phyloP scores from a whole-genome alignment of 2,329 filamentous ascomycete species.

The Alternaria angustiovoidea region DNA sequence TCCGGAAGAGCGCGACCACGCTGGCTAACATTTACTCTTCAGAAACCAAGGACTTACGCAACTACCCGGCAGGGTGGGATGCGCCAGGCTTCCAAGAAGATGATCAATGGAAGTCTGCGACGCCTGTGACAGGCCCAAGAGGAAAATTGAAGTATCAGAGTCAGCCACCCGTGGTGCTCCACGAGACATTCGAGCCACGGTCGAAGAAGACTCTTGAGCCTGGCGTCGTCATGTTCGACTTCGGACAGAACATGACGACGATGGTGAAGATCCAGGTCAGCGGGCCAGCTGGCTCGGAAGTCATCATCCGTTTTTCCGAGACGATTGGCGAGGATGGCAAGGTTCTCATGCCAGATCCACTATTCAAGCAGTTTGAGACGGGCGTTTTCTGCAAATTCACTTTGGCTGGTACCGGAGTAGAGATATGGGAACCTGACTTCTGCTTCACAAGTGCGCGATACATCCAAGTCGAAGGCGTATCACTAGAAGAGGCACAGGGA shows the following conservation, averaged over 20 bases:
- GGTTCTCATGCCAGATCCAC: conserved; percentile 54
- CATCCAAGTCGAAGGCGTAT: background rate
- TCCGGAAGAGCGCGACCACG: background rate
- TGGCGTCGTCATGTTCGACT: conserved; percentile 41
- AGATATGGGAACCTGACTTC: background rate
- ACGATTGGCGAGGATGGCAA: conserved; percentile 41
- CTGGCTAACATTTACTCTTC: background rate
- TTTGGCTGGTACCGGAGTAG: conserved; percentile 36
- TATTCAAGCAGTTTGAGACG: conserved; percentile 51
- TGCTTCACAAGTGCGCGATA: background rate
- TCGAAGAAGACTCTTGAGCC: conserved; percentile 25
- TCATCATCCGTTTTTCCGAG: conserved; percentile 45
- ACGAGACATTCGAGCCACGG: conserved; percentile 48
- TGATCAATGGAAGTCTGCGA: conserved; percentile 44
- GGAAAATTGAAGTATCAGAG: conserved; percentile 53
- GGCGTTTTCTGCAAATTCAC: conserved; percentile 53
- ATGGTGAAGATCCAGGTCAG: conserved; percentile 41
- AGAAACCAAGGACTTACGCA: background rate
- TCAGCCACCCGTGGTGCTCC: conserved; percentile 51
- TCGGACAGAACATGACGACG: conserved; percentile 47
- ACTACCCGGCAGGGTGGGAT: conserved; percentile 38
- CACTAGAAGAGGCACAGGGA: background rate
- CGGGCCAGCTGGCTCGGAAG: conserved; percentile 38
- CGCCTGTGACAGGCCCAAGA: conserved; percentile 51
- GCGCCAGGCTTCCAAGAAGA: conserved; percentile 33